These are phyloP conservation scores for Mycena epipterygia DNA, from an alignment of 768 basidiomycete species.

Conservation along the genomic window DNA sequence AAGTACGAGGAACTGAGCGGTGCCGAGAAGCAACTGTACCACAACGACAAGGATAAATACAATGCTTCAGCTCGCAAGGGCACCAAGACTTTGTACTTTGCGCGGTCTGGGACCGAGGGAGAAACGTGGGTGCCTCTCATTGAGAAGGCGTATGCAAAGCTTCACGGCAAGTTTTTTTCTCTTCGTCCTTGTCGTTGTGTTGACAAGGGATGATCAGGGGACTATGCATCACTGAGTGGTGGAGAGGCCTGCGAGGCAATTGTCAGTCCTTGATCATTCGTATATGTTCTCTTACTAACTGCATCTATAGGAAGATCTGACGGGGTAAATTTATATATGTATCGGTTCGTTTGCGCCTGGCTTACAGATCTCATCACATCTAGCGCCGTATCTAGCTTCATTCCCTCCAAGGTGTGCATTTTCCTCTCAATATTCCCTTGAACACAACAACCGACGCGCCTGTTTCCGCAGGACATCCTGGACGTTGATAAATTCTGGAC, in stretches of 20 bases:
- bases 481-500: constrained; percentile 64
- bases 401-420: constrained; percentile 42
- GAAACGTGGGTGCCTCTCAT: constrained; percentile 71
- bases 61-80: constrained; percentile 60
- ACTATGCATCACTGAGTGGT: constrained; percentile 58
- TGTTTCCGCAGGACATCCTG: constrained; percentile 63
- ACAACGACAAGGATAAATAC: constrained; percentile 63
- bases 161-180: constrained; percentile 52
- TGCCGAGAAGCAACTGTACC: constrained; percentile 60
- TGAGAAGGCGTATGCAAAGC: constrained; percentile 72
- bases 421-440: neutral
- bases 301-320: constrained; percentile 59
- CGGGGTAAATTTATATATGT: constrained; percentile 53
- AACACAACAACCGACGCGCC: neutral
- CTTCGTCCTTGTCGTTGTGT: neutral
- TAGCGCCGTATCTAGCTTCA: constrained; percentile 46
- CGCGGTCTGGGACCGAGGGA: no score
- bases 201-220: constrained; percentile 35
- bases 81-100: constrained; percentile 63
- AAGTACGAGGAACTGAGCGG: constrained; percentile 63
- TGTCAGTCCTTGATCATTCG: neutral
- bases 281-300: neutral
- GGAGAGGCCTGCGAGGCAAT: constrained; percentile 64
- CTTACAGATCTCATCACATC: neutral
- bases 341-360: neutral